These are phyloP conservation scores for Colletotrichum orbiculare DNA, from an alignment of 2,329 filamentous ascomycete genomes.

Conservation along the genomic window DNA sequence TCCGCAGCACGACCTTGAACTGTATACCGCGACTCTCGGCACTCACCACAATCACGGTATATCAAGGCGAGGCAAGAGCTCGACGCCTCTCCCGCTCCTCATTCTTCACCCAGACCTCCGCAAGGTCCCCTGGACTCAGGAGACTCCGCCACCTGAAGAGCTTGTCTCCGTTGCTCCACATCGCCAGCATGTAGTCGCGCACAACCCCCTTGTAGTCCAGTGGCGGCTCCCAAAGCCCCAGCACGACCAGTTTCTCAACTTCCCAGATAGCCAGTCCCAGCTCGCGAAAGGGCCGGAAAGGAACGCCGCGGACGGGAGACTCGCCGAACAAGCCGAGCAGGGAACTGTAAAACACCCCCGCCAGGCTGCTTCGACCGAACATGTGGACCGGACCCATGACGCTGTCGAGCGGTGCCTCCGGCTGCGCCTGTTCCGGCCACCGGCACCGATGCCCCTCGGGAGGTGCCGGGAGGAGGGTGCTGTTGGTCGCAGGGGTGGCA, in stretches of 20 bases:
- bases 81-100: no score
- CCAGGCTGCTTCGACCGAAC: not conserved
- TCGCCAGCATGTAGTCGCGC: no score
- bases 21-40: no score
- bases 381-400: not conserved
- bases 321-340: not conserved
- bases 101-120: no score
- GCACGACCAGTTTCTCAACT: conserved; percentile 7
- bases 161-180: not conserved
- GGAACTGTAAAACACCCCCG: not conserved
- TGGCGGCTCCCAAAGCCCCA: not conserved
- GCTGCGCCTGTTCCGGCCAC: conserved; percentile 4
- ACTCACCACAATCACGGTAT: no score
- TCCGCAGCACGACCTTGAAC: no score
- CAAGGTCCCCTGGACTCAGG: conserved; percentile 1
- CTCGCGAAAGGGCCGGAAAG: conserved; percentile 15
- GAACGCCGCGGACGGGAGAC: conserved; percentile 11
- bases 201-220: not conserved
- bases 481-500: not conserved
- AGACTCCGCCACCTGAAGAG: conserved; percentile 25
- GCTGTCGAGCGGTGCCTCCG: not conserved
- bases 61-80: no score
- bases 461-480: not conserved
- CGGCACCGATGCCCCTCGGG: not conserved
- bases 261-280: conserved; percentile 14